A percentile compares a stretch with the other conserved stretches of the same genome.
phyloP scores from a whole-genome alignment of 306 rosid genomes.

The Cyamopsis tetragonoloba region DNA sequence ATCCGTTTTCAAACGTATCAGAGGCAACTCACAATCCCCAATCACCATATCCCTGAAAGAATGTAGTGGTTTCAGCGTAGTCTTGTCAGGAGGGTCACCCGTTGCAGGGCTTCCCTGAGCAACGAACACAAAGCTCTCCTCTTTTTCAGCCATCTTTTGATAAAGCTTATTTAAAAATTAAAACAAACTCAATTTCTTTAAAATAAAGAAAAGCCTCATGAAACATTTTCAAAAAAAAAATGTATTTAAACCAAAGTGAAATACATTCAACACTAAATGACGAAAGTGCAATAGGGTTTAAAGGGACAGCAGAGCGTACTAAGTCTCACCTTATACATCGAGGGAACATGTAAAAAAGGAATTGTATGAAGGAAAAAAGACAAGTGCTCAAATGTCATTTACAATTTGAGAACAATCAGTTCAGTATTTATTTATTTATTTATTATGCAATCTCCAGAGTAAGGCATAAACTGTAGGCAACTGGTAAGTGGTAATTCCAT shows the following conservation, averaged over 20 bases:
- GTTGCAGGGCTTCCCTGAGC: no score
- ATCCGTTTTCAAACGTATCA: no score
- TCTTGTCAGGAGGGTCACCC: no score
- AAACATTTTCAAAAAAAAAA: not conserved
- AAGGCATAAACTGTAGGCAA: conserved; percentile 6
- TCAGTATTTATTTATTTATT: conserved; percentile 11
- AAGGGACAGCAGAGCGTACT: not conserved
- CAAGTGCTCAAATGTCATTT: not conserved
- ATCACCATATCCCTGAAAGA: no score
- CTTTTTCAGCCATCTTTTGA: no score
- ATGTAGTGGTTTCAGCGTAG: no score
- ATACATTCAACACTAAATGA: not conserved
- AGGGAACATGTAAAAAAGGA: not conserved
- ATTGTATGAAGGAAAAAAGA: not conserved
- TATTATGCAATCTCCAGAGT: not conserved
- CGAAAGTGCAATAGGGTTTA: not conserved
- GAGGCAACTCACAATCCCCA: no score
- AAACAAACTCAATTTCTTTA: no score
- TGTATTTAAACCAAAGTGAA: not conserved
- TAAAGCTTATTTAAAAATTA: no score
- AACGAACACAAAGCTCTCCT: no score
- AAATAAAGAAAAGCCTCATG: no score
- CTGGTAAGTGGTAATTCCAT: not conserved
- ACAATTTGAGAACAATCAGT: conserved; percentile 19
- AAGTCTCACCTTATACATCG: not conserved